Base-by-base conservation (phyloP, 495 filamentous ascomycete species). In the Aspergillus nidulans region DNA sequence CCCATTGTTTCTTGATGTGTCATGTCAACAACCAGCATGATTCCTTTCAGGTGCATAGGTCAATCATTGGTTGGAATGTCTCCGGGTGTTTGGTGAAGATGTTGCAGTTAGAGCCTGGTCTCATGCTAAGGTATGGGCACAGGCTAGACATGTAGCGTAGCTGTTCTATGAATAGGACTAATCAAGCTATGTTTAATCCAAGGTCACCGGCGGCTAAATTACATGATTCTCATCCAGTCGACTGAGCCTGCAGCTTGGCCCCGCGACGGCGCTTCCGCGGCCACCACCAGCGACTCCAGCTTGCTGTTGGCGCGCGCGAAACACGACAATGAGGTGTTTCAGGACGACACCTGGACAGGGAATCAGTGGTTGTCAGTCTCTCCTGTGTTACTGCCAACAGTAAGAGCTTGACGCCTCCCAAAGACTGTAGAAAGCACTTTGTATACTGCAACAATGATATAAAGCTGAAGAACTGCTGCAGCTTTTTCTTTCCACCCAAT, bases 261-360 rank as follows among this genome's bases (percentile, higher is more conserved):
- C 55, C 49, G 49, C 47, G 48, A 47, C 48, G 55, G 55, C 55
- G 55, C 55, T 57, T 57, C 18, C n/a, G 48, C 36, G 26, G 19
- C 8, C 53, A 36, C 47, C 54, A 52, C 32, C 44, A 48, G 25
- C 36, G n/a, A 43, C 16, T 21, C 36, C 32, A 39, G 18, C 28
- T 23, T 10, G 19, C 34, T 12, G 39, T 23, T 49, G 36, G 53
- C 53, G 53, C 53, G 53, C 53, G 53, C 53, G 34, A 56, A 49
- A 45, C 25, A 30, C 53, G 44, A 49, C 38, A 30, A 19, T 24
- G 19, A 49, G 41, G 16, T 49, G 53, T 56, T 56, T 56, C 53
- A 56, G 51, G 21, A 10, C 7, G 41, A 23, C 32, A 18, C 40
- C 23, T 23, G 6, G 13, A 42, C 38, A 52, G 42, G 32, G 49